Conservation (phyloP, 108 stramenopile species). For the Cyclotella atomus region DNA sequence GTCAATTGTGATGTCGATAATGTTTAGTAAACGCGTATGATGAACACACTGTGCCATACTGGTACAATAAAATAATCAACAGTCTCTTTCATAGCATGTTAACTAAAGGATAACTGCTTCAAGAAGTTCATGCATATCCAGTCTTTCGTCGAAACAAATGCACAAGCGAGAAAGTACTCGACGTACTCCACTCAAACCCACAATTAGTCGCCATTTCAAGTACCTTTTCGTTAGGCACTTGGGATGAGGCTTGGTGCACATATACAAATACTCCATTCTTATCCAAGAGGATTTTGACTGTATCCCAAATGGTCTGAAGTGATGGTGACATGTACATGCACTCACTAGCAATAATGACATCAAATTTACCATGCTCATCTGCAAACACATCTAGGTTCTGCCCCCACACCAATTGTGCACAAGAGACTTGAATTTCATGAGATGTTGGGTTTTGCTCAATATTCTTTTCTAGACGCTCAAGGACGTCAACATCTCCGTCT, state of each 20-base stretch:
- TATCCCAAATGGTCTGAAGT: conserved; percentile 7
- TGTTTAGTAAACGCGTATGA: not conserved
- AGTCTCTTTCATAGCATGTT: not conserved
- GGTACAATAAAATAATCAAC: not conserved
- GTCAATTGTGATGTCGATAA: not conserved
- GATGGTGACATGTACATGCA: conserved; percentile 18
- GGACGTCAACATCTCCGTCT: conserved; percentile 10
- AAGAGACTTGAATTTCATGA: not conserved
- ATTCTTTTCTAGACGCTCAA: conserved; percentile 9
- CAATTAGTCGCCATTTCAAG: conserved; percentile 9
- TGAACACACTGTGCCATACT: not conserved
- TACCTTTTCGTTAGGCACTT: conserved; percentile 4
- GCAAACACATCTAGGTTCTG: not conserved
- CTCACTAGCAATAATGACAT: conserved; percentile 12
- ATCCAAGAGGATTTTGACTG: not conserved
- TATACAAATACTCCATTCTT: conserved; percentile 11
- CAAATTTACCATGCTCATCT: conserved; percentile 10
- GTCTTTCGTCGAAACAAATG: conserved; percentile 10
- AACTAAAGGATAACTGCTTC: not conserved
- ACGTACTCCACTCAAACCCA: not conserved
- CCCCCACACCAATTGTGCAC: conserved; percentile 14
- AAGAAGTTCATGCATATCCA: not conserved
- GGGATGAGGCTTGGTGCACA: conserved; percentile 3
- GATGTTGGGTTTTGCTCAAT: not conserved
- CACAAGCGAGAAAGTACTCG: not conserved